These are phyloP conservation scores for Aspergillus fumigatiaffinis DNA, from an alignment of 2,329 filamentous ascomycete genomes.

Conservation along the genomic window DNA sequence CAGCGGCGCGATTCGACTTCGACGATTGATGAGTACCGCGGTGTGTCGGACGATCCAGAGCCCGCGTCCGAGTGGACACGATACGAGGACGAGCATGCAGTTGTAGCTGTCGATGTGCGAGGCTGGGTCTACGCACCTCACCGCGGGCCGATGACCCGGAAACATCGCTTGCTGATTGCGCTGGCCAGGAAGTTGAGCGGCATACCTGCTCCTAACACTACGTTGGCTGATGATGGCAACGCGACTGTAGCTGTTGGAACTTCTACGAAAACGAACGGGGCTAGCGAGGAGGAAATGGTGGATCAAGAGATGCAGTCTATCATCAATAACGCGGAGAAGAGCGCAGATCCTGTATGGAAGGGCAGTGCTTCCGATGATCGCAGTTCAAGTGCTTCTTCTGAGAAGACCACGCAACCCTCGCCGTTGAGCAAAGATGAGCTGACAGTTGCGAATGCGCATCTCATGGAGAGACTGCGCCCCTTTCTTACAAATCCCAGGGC, in stretches of 20 bases:
- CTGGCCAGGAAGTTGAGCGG: slow-evolving; percentile 85
- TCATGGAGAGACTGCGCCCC: slow-evolving; percentile 82
- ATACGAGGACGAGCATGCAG: slow-evolving; percentile 74
- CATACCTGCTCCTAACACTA: slow-evolving; percentile 62
- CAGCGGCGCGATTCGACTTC: slow-evolving; percentile 26
- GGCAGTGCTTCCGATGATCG: slow-evolving; percentile 56
- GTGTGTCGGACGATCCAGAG: slow-evolving; percentile 48
- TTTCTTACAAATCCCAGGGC: slow-evolving; percentile 84
- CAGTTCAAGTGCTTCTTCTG: slow-evolving; percentile 17
- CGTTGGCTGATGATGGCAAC: slow-evolving; percentile 25
- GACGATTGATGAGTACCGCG: slow-evolving; percentile 40
- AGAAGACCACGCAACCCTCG: slow-evolving; percentile 25
- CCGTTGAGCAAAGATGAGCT: slow-evolving; percentile 71
- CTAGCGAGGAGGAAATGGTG: slow-evolving; percentile 63
- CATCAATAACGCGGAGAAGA: slow-evolving; percentile 64
- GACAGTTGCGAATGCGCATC: slow-evolving; percentile 72
- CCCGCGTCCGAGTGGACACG: slow-evolving; percentile 73
- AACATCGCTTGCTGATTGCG: slow-evolving; percentile 81
- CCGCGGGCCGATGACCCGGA: slow-evolving; percentile 75
- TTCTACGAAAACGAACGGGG: slow-evolving; percentile 33
- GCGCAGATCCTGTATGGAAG: slow-evolving; percentile 65
- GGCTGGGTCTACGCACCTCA: slow-evolving; percentile 94
- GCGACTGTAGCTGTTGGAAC: slow-evolving; percentile 3
- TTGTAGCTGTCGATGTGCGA: slow-evolving; percentile 90
- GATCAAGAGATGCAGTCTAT: slow-evolving; percentile 73